phyloP scores from a whole-genome alignment of 1,139 yeast species.

The Protomyces pachydermus region DNA sequence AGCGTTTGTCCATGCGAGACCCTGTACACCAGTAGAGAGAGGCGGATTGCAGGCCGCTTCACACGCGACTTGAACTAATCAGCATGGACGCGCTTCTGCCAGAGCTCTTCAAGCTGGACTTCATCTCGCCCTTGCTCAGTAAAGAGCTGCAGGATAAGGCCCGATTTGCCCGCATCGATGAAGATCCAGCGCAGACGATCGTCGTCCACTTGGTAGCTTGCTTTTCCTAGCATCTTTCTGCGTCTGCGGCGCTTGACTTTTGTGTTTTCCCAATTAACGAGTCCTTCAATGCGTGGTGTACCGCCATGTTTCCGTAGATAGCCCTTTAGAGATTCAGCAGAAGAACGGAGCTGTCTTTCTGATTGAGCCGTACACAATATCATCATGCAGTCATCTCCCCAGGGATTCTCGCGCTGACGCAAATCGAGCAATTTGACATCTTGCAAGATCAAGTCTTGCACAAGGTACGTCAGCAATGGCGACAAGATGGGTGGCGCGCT shows the following conservation, averaged over 20 bases:
- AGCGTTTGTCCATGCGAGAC: neutral
- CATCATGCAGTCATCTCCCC: slow-evolving; percentile 23
- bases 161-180: slow-evolving; percentile 16
- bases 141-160: slow-evolving; percentile 16
- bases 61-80: neutral
- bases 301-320: slow-evolving; percentile 6
- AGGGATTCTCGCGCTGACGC: slow-evolving; percentile 16
- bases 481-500: slow-evolving; percentile 7
- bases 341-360: slow-evolving; percentile 14
- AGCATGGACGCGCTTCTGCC: slow-evolving; percentile 8
- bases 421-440: slow-evolving; percentile 13
- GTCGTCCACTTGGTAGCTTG: slow-evolving; percentile 21
- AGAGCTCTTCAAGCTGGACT: slow-evolving; percentile 16
- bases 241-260: slow-evolving; percentile 21
- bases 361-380: slow-evolving; percentile 12
- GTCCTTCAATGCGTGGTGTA: slow-evolving; percentile 13
- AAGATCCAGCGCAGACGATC: slow-evolving; percentile 20
- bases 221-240: slow-evolving; percentile 20
- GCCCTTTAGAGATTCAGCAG: slow-evolving; percentile 22
- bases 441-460: slow-evolving; percentile 15
- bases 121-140: slow-evolving; percentile 20
- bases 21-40: neutral
- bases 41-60: neutral
- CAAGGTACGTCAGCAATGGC: slow-evolving; percentile 8
- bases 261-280: slow-evolving; percentile 23